phyloP scores from a whole-genome alignment of 2,329 filamentous ascomycete species.

The Daldinia sp. region DNA sequence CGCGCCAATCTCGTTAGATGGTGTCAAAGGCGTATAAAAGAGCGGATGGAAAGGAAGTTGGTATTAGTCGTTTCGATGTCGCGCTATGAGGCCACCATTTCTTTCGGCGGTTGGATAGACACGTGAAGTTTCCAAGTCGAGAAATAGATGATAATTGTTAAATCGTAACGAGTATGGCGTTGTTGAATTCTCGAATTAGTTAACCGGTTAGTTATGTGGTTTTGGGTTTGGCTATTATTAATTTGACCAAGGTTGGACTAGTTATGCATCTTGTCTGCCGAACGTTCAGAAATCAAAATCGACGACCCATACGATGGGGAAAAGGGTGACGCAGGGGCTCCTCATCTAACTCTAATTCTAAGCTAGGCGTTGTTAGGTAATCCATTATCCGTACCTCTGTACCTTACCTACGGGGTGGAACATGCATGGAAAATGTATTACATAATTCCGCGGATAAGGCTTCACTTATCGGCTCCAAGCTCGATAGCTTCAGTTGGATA shows the following conservation, averaged over 20 bases:
- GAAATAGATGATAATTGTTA: neutral
- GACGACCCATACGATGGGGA: slow-evolving; percentile 9
- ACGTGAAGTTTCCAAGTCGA: neutral
- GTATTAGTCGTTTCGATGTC: slow-evolving; percentile 10
- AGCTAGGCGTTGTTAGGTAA: neutral
- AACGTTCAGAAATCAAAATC: slow-evolving; percentile 1
- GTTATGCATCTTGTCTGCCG: slow-evolving; percentile 18
- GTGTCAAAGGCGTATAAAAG: slow-evolving; percentile 18
- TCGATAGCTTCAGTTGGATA: slow-evolving; percentile 15
- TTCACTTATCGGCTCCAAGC: slow-evolving; percentile 1
- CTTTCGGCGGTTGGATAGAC: neutral
- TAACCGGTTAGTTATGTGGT: too few species aligned
- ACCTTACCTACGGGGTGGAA: neutral
- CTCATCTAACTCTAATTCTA: slow-evolving; percentile 9
- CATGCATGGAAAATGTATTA: slow-evolving; percentile 3
- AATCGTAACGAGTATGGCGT: neutral
- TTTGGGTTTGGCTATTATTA: slow-evolving; percentile 14
- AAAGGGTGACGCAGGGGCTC: slow-evolving; percentile 31
- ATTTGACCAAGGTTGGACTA: slow-evolving; percentile 26
- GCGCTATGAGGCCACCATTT: slow-evolving; percentile 40
- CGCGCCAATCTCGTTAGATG: neutral
- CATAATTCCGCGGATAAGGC: slow-evolving; percentile 15
- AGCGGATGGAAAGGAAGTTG: slow-evolving; percentile 32
- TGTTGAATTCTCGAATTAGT: slow-evolving; percentile 14
- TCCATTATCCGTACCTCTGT: neutral